Conservation (phyloP, 1,284 basidiomycete genomes). For the Leccinum variabile region DNA sequence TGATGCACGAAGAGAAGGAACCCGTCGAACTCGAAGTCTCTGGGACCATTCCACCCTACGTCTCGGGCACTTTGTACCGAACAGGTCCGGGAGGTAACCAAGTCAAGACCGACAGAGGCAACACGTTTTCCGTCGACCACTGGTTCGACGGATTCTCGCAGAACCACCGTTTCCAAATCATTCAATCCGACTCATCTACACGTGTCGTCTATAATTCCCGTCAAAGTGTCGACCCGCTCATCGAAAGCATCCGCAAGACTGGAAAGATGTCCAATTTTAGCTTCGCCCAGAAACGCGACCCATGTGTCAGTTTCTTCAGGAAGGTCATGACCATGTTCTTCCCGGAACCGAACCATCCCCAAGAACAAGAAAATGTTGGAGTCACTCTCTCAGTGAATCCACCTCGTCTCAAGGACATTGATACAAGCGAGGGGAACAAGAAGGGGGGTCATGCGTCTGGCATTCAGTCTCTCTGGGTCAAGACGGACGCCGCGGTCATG, state of each 20-base stretch:
- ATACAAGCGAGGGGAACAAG: constrained; percentile 16
- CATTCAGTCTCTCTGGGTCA: constrained; percentile 35
- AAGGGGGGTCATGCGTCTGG: constrained; percentile 29
- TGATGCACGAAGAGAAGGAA: constrained; percentile 30
- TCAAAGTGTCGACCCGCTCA: constrained; percentile 26
- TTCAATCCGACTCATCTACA: constrained; percentile 22
- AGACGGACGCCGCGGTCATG: constrained; percentile 31
- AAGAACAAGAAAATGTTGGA: constrained; percentile 24
- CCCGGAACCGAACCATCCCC: constrained; percentile 9
- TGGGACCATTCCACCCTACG: constrained; percentile 32
- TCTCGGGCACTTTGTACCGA: constrained; percentile 32
- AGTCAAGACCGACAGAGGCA: constrained; percentile 21
- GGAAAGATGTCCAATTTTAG: constrained; percentile 20
- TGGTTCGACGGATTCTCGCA: constrained; percentile 37
- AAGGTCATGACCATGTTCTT: constrained; percentile 35
- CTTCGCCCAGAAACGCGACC: constrained; percentile 35
- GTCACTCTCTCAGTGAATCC: constrained; percentile 35
- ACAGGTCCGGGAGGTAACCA: constrained; percentile 31
- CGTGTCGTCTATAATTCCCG: constrained; percentile 34
- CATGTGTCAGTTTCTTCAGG: constrained; percentile 32
- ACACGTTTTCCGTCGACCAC: constrained; percentile 27
- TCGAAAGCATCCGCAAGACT: constrained; percentile 30
- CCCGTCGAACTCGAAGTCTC: constrained; percentile 32
- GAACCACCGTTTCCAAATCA: constrained; percentile 36
- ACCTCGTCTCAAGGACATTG: constrained; percentile 25